Base-by-base conservation (phyloP, 169 alveolate genomes). In the Eimeria sp. region DNA sequence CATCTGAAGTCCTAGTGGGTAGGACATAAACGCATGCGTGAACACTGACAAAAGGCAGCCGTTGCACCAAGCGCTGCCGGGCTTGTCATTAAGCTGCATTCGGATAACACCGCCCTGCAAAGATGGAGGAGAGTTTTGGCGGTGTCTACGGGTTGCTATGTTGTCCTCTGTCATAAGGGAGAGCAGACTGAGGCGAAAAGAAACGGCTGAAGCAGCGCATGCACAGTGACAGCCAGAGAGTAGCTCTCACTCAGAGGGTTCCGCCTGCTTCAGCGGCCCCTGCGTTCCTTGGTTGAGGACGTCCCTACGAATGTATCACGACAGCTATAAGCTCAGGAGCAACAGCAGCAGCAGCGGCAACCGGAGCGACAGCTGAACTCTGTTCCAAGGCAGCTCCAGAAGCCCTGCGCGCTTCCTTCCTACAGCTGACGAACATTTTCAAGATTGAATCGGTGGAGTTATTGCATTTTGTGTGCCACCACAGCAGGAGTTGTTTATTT, bases 21-120 rank as follows among this genome's bases (percentile, higher is more conserved):
- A 45, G 49, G 82, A n/a, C 82, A 30, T 11, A 72, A 27, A 27
- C 82, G 82, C 49, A 72, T 72, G 82, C 82, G 20, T 72, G 49
- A 10, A 72, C 82, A 72, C 82, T 72, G 82, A 72, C 82, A 72
- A 72, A 72, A 72, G 49, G 49, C 49, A 72, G 82, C 49, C 82
- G 43, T 72, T n/a, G 49, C 49, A 13, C 51, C 45, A 10, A 9
- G 25, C 49, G 22, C 82, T 72, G 82, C 82, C 14, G n/a, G 70
- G n/a, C 27, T 14, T 27, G 82, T 27, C 49, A n/a, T 11, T 20
- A n/a, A 72, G 9, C 22, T 20, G 82, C 82, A 6, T 54, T 54
- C n/a, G 70, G 70, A 61, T 0, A 34, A 34, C 40, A 25, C 70
- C 70, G 70, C 70, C 70, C 70, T 20, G 70, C 82, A 72, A 72